A percentile compares a stretch with the other conserved stretches of the same genome.
Evolutionary conservation across 176 grass and related monocot species (phyloP).

Genomic region (Zoysia japonica): DNA sequence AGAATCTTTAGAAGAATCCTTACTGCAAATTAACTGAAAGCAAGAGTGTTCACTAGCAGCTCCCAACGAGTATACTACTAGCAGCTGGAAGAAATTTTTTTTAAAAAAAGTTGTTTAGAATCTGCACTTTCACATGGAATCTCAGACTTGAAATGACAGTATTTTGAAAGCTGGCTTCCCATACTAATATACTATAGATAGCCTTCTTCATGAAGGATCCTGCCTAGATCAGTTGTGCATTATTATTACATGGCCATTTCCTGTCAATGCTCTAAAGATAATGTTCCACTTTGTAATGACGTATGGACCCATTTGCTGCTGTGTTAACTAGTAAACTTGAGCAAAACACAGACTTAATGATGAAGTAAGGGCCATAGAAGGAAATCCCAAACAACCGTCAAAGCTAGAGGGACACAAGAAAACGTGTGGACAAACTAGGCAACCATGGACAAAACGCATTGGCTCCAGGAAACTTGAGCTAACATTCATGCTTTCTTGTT

Average conservation of each 20-base stretch:
- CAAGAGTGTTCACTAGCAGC: neutral
- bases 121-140: neutral
- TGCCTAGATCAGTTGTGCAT: neutral
- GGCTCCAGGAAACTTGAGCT: conserved; percentile 23
- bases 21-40: neutral
- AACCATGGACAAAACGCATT: neutral
- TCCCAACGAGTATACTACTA: neutral
- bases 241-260: neutral
- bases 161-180: conserved; percentile 19
- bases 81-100: neutral
- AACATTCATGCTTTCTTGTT: conserved; percentile 9
- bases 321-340: neutral
- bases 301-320: neutral
- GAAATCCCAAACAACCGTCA: neutral
- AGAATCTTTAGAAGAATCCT: neutral
- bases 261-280: neutral
- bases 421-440: neutral
- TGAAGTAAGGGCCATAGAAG: conserved; percentile 20
- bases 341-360: neutral
- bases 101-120: conserved; percentile 7
- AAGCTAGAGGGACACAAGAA: conserved; percentile 7
- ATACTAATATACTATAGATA: neutral
- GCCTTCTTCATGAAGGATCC: neutral
- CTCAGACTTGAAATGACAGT: conserved; percentile 1
- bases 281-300: neutral